Base-by-base conservation (phyloP, 2,329 filamentous ascomycete species). In the Colletotrichum noveboracense region DNA sequence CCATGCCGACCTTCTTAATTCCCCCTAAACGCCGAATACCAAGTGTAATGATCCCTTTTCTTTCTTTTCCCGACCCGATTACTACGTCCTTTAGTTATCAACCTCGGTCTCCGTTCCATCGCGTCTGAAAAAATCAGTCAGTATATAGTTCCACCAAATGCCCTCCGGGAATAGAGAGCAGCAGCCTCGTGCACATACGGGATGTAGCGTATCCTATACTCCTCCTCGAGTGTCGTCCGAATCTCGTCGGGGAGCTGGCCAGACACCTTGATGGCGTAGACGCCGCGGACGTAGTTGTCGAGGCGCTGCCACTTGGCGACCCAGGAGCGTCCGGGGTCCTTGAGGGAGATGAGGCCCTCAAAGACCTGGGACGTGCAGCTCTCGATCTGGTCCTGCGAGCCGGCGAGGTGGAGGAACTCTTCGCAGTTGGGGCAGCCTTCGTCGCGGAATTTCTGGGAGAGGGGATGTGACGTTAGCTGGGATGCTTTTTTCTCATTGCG, bases 361-460 rank as follows among this genome's bases (percentile, higher is more conserved):
- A 97, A 99, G 78, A 98, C 96, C 82, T 96, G 95, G 16, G 95
- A 98, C 24, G 97, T 99, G 90, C 96, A 98, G 87, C 96, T 95
- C 83, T 95, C 93, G 81, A 98, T 94, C 78, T 93, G 91, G 76
- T 99, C 97, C 80, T 90, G 88, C 78, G 93, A 94, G 83, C 93
- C 93, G 78, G 92, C 90, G 76, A 98, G 93, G 84, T 95, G 93
- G 75, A 99, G 93, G 85, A 98, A 95, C 66, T 94, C 92, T 83
- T 98, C 96, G 90, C 97, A 99, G 89, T 99, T 99, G 77, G 97
- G 97, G 83, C 97, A 99, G 79, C 97, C 97, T 82, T 94, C 90
- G 81, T 92, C 91, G 81, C 93, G 90, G 90, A 99, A 99, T 84
- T 95, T 94, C 94, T 96, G 82, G 3, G 14, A 56, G 61, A 30